Conservation (phyloP, 495 filamentous ascomycete species). For the Hypoxylon lienhwacheense region DNA sequence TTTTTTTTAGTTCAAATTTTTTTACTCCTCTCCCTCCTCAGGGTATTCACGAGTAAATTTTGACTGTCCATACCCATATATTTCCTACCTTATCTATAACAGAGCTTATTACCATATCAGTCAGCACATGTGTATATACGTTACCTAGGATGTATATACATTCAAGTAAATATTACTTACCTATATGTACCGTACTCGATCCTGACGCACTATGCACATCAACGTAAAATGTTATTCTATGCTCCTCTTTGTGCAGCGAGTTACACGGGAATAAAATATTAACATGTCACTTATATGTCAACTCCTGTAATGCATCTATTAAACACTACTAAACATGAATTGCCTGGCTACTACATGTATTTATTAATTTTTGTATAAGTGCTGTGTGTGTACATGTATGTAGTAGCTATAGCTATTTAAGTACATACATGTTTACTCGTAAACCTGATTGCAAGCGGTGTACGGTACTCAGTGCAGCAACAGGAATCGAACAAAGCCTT, state of each 20-base stretch:
- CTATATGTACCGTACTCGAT: not conserved
- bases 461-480: not conserved
- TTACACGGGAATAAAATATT: too few relatives aligned
- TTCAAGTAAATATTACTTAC: not conserved
- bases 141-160: constrained; percentile 6
- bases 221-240: too few relatives aligned
- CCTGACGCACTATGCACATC: too few relatives aligned
- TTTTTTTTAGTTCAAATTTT: constrained; percentile 10
- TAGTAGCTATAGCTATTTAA: not conserved
- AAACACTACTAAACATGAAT: too few relatives aligned
- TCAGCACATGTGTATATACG: not conserved
- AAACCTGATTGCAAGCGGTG: constrained; percentile 30
- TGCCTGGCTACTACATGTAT: too few relatives aligned
- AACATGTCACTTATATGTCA: too few relatives aligned
- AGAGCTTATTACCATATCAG: not conserved
- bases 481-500: not conserved
- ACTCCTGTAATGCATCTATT: too few relatives aligned
- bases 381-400: not conserved
- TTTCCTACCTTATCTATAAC: not conserved
- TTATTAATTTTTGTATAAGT: too few relatives aligned
- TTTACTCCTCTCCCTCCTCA: constrained; percentile 11
- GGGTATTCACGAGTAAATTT: constrained; percentile 14
- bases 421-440: constrained; percentile 4
- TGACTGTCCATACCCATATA: not conserved
- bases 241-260: too few relatives aligned